phyloP scores from a whole-genome alignment of 306 rosid species.

The Argentina anserina region DNA sequence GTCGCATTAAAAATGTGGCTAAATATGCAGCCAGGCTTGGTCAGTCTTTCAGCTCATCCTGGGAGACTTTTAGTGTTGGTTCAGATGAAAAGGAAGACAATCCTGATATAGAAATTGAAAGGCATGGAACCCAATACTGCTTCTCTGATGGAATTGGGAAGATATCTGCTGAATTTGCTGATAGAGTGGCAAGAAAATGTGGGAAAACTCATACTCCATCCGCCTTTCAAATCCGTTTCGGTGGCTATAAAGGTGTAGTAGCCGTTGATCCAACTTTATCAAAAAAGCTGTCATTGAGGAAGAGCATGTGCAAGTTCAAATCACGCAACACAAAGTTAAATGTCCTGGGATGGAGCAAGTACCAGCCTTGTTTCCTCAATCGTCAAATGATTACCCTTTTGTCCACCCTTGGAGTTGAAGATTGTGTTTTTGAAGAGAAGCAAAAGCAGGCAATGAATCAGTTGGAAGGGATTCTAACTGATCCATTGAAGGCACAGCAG shows the following conservation, averaged over 20 bases:
- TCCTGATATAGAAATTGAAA: constrained; percentile 25
- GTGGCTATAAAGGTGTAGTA: constrained; percentile 46
- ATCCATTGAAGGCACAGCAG: constrained; percentile 28
- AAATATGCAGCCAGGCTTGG: constrained; percentile 42
- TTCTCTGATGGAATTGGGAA: constrained; percentile 54
- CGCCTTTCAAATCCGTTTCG: constrained; percentile 43
- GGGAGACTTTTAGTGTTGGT: constrained; percentile 26
- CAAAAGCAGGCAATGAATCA: constrained; percentile 26
- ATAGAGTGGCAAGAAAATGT: constrained; percentile 35
- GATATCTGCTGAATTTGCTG: constrained; percentile 31
- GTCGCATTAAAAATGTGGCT: constrained; percentile 35
- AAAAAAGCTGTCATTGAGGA: constrained; percentile 29
- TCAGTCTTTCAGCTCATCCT: constrained; percentile 42
- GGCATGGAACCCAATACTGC: not conserved
- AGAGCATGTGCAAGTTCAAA: constrained; percentile 41
- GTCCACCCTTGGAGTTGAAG: constrained; percentile 33
- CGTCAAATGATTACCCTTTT: constrained; percentile 38
- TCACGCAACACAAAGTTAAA: constrained; percentile 26
- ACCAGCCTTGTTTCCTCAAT: constrained; percentile 41
- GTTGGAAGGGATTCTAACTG: constrained; percentile 25
- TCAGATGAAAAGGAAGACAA: constrained; percentile 20
- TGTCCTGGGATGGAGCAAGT: constrained; percentile 40
- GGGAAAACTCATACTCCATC: constrained; percentile 31
- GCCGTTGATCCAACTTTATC: constrained; percentile 37
- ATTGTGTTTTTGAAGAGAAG: constrained; percentile 19